phyloP scores from a whole-genome alignment of 2,329 filamentous ascomycete genomes.

The Trichoderma endophyticum region DNA sequence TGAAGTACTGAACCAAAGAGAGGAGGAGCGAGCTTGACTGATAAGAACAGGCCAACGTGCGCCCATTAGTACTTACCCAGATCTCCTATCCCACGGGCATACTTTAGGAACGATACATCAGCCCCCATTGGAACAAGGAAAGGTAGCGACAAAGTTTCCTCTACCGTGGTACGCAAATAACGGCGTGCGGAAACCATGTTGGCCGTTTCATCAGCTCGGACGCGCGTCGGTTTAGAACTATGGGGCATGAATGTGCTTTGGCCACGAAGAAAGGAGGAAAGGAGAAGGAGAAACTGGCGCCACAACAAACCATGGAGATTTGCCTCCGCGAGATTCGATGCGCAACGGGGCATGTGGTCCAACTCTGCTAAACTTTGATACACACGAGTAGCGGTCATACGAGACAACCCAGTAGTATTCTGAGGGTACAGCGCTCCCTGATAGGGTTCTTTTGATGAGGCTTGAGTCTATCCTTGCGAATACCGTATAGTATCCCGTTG shows the following conservation, averaged over 20 bases:
- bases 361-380: background rate
- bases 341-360: background rate
- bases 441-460: background rate
- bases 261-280: slow-evolving; percentile 6
- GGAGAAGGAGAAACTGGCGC: slow-evolving; percentile 5
- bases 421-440: background rate
- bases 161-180: background rate
- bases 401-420: background rate
- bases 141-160: background rate
- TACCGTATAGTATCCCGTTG: background rate
- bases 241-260: slow-evolving; percentile 10
- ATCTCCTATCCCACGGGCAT: background rate
- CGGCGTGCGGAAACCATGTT: slow-evolving; percentile 1
- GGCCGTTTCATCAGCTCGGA: background rate
- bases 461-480: background rate
- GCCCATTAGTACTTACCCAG: background rate
- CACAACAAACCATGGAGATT: background rate
- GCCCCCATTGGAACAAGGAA: background rate
- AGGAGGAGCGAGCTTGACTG: background rate
- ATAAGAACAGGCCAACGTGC: background rate
- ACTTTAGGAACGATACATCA: no score
- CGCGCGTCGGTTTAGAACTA: background rate
- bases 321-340: background rate
- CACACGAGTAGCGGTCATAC: background rate
- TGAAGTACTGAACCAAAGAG: background rate